Evolutionary conservation across 78 protist genomes (phyloP).

Genomic region (Dictyostelium brefeldianum): DNA sequence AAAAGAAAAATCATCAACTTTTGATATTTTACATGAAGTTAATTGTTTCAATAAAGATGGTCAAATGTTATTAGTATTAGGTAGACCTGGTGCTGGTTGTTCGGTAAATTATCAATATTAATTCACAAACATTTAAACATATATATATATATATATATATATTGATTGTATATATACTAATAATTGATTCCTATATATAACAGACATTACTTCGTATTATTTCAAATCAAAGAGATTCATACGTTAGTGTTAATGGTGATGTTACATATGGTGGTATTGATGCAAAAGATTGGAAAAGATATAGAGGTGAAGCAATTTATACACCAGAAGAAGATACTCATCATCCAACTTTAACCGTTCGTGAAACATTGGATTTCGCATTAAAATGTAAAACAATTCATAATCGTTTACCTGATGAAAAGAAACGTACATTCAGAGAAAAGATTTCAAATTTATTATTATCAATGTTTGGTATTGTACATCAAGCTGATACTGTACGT

Average conservation of each 20-base stretch:
- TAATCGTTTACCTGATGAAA: conserved; percentile 40
- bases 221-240: conserved; percentile 49
- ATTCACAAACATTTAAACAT: not conserved
- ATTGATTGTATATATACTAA: too few species aligned
- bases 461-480: conserved; percentile 59
- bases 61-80: conserved; percentile 78
- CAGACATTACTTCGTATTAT: conserved; percentile 48
- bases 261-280: conserved; percentile 81
- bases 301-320: conserved; percentile 79
- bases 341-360: conserved; percentile 70
- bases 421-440: conserved; percentile 37
- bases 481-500: conserved; percentile 63
- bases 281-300: conserved; percentile 31
- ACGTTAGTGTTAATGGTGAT: conserved; percentile 35
- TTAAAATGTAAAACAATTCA: conserved; percentile 67
- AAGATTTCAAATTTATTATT: conserved; percentile 39
- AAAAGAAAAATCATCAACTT: conserved; percentile 22
- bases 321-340: conserved; percentile 80
- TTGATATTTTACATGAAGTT: conserved; percentile 72
- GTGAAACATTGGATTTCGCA: conserved; percentile 81
- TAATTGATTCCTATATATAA: not conserved
- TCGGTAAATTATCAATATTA: not conserved
- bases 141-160: not conserved
- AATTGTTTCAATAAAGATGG: conserved; percentile 65
- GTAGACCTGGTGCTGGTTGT: conserved; percentile 78